Evolutionary conservation across 2,329 filamentous ascomycete genomes (phyloP).

Genomic region (Knoxdaviesia capensis): DNA sequence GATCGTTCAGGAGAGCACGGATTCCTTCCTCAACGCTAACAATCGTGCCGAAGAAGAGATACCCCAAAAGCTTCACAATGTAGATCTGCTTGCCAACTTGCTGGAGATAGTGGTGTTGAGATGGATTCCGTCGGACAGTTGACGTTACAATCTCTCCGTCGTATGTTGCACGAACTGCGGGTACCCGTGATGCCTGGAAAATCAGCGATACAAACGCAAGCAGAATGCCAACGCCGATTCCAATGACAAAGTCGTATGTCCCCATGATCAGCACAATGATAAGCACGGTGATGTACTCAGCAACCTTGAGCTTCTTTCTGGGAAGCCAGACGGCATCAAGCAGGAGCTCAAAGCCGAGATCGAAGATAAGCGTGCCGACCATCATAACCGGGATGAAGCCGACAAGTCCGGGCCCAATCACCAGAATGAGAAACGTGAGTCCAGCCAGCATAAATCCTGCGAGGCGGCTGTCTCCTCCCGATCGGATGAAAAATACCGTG

Average conservation of each 20-base stretch:
- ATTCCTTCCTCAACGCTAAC: slow-evolving; percentile 87
- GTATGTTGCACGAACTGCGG: slow-evolving; percentile 78
- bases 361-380: slow-evolving; percentile 85
- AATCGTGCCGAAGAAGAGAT: slow-evolving; percentile 96
- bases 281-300: slow-evolving; percentile 80
- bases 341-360: slow-evolving; percentile 81
- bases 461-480: slow-evolving; percentile 69
- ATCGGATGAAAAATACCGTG: slow-evolving; percentile 88
- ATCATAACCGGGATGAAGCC: slow-evolving; percentile 95
- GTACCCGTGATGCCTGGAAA: slow-evolving; percentile 75
- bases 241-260: slow-evolving; percentile 86
- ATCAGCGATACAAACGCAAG: slow-evolving; percentile 82
- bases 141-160: slow-evolving; percentile 77
- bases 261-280: slow-evolving; percentile 92
- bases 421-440: slow-evolving; percentile 62
- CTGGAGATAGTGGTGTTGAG: slow-evolving; percentile 71
- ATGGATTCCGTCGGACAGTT: slow-evolving; percentile 76
- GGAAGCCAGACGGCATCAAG: slow-evolving; percentile 77
- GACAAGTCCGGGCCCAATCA: slow-evolving; percentile 71
- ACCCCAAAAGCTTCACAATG: slow-evolving; percentile 80
- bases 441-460: slow-evolving; percentile 71
- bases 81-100: slow-evolving; percentile 76
- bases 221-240: slow-evolving; percentile 79
- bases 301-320: slow-evolving; percentile 64
- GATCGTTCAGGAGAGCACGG: slow-evolving; percentile 60